Evolutionary conservation across 768 basidiomycete species (phyloP), one percentile per base, ranked within the genome.

Genomic region (Panus rudis): DNA sequence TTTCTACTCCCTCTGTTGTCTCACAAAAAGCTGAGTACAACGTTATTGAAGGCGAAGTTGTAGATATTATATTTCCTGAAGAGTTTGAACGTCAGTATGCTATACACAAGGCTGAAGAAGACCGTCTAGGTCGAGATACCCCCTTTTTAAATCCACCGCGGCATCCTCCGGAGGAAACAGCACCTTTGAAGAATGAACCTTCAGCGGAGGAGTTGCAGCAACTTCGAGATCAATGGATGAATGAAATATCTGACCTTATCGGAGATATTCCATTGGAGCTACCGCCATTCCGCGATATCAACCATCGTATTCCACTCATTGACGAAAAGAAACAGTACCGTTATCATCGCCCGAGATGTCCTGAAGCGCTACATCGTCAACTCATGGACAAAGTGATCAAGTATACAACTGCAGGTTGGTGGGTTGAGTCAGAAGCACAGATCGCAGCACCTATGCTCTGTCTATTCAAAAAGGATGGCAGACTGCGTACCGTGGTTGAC

Each of bases 231-330:
- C n/a, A 47, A 37, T 2, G 64, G 62, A 1, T 47, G 60, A 2
- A 64, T 61, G 43, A 59, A 50, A 3, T 21, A 58, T 1, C 45
- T 0, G 41, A 59, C 22, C 47, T 60, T 8, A 21, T 48, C 19
- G 38, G 47, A 6, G 57, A 55, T 1, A 41, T 52, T 2, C 53
- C 50, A 19, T 30, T 44, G 4, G 41, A 49, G 17, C 28, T 68
- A 14, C 71, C 72, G 0, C 70, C 68, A 0, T 40, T 68, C 3
- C 27, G 63, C 1, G 63, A 42, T 0, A 65, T 72, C 1, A 72
- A 73, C 45, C 67, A 70, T 34, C 43, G 49, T 0, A 70, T 74
- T 2, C 65, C 62, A 0, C 43, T 75, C 1, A 63, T 67, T 3
- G 64, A 71, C 30, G 54, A 63, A 4, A 42, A 52, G 0, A 56